Evolutionary conservation across 2,329 filamentous ascomycete species (phyloP), one percentile per base, ranked within the genome.

Genomic region (Trichoderma guizhouense): DNA sequence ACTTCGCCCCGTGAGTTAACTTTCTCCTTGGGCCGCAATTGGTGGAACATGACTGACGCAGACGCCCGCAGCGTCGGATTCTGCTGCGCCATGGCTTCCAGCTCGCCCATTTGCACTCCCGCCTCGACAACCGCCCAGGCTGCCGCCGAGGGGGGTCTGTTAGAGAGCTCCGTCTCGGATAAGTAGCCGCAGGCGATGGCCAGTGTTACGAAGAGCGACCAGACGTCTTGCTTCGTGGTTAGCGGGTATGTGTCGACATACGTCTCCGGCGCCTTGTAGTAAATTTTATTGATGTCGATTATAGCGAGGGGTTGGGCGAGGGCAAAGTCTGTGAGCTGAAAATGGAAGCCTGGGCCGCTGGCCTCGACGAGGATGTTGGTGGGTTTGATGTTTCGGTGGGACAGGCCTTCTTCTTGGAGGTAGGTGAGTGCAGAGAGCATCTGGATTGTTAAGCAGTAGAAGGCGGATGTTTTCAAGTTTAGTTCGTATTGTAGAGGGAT

Each of bases 341-440:
- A 68, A 34, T 36, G 14, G 53, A 32, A 60, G 34, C 53, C 34
- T 24, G 5, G 11, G 2, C 21, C 57, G 30, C 4, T 43, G 32
- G 32, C 5, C 21, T 68, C 53, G 32, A 68, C 65, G 15, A 68
- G 53, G 32, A 68, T 30, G 24, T 68, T 68, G 24, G 24, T 47
- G 34, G 65, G 65, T 18, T 68, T 68, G 65, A 68, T 24, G 53
- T 58, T 43, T 14, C 53, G 24, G 26, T 68, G 65, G 18, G 24
- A 58, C 3, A 68, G 30, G 11, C 65, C 65, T 28, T 58, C 65
- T 7, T 43, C 51, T 30, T 68, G 51, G 65, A 68, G 65, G 11
- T 32, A 68, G 12, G 34, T 58, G 65, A 68, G 53, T 8, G 53
- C 65, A 1, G 65, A 68, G 24, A 68, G 65, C 65, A 68, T 58